phyloP scores from a whole-genome alignment of 768 basidiomycete genomes.

The Termitomyces sp. region DNA sequence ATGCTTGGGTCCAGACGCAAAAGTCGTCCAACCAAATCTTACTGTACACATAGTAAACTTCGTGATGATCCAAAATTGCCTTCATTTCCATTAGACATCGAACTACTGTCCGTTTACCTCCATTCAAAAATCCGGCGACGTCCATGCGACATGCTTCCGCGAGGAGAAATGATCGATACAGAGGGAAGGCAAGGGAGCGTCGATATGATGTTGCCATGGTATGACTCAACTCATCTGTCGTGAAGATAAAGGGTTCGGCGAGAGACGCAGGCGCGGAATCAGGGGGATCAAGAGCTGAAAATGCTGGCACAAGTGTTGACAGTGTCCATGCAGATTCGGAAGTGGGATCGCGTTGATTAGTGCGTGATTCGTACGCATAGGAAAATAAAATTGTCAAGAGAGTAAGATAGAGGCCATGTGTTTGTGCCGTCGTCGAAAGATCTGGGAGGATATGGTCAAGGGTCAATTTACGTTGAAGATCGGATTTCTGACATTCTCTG shows the following conservation, averaged over 20 bases:
- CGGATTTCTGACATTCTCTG: slow-evolving; percentile 41
- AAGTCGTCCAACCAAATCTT: slow-evolving; percentile 86
- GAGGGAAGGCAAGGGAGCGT: slow-evolving; percentile 68
- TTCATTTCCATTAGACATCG: slow-evolving; percentile 72
- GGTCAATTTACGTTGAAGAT: not conserved
- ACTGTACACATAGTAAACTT: slow-evolving; percentile 84
- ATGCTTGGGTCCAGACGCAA: slow-evolving; percentile 72
- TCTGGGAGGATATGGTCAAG: slow-evolving; percentile 35
- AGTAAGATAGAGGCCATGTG: slow-evolving; percentile 60
- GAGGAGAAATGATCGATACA: slow-evolving; percentile 74
- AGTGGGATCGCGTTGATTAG: slow-evolving; percentile 74
- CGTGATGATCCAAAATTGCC: slow-evolving; percentile 71
- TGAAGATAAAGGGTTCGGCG: slow-evolving; percentile 24
- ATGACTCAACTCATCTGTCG: slow-evolving; percentile 40
- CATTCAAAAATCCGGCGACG: slow-evolving; percentile 48
- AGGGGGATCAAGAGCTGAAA: slow-evolving; percentile 79
- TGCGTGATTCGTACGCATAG: slow-evolving; percentile 78
- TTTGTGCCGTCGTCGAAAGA: slow-evolving; percentile 50
- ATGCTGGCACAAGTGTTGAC: slow-evolving; percentile 62
- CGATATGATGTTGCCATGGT: slow-evolving; percentile 63
- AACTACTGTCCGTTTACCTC: slow-evolving; percentile 57
- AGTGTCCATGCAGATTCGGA: slow-evolving; percentile 90
- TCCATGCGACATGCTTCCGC: slow-evolving; percentile 66
- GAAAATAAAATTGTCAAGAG: slow-evolving; percentile 71
- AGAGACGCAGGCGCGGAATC: slow-evolving; percentile 46